Conservation (phyloP, 768 basidiomycete species). For the Russula sp. region DNA sequence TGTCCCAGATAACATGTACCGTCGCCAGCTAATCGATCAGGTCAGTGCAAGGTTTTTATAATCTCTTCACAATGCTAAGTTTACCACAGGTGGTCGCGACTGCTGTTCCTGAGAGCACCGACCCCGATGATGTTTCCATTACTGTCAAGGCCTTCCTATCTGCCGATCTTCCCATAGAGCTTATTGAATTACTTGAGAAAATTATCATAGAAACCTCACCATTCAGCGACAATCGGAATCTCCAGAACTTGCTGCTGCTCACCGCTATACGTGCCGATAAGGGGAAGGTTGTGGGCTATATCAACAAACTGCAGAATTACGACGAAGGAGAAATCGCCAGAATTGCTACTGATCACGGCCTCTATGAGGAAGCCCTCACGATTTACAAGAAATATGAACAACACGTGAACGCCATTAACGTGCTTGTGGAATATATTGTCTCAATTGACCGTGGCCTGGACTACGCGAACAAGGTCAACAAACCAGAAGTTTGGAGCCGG, state of each 20-base stretch:
- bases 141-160: slow-evolving; percentile 99
- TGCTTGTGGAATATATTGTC: slow-evolving; percentile 97
- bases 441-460: slow-evolving; percentile 95
- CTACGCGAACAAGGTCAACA: slow-evolving; percentile 94
- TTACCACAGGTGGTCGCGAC: slow-evolving; percentile 77
- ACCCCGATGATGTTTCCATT: slow-evolving; percentile 96
- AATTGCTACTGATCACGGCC: slow-evolving; percentile 93
- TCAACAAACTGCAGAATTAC: slow-evolving; percentile 95
- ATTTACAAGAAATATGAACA: slow-evolving; percentile 98
- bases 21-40: slow-evolving; percentile 92
- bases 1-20: slow-evolving; percentile 82
- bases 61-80: not conserved
- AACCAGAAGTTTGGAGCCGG: slow-evolving; percentile 94
- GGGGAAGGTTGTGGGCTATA: slow-evolving; percentile 96
- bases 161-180: slow-evolving; percentile 93
- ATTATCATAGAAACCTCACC: slow-evolving; percentile 96
- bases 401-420: slow-evolving; percentile 93
- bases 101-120: slow-evolving; percentile 93
- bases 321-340: slow-evolving; percentile 92
- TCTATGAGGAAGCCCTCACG: slow-evolving; percentile 94
- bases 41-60: slow-evolving; percentile 37
- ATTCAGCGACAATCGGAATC: slow-evolving; percentile 95
- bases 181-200: slow-evolving; percentile 97
- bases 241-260: slow-evolving; percentile 91
- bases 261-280: slow-evolving; percentile 98